Base-by-base conservation (phyloP, 768 basidiomycete genomes). In the Terana coerulea region DNA sequence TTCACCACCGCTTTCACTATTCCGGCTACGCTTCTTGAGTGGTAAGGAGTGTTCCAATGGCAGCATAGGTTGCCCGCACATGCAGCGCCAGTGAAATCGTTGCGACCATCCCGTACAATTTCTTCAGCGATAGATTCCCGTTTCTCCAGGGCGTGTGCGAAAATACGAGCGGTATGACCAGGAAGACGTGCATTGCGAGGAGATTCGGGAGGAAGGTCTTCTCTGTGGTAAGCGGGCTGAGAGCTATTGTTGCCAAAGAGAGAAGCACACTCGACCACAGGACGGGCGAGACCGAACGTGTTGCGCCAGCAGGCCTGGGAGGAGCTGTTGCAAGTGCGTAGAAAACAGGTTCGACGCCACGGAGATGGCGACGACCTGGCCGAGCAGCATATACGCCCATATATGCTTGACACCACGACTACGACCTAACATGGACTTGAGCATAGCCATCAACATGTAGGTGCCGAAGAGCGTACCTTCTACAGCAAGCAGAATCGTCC, bases 371-470 rank as follows among this genome's bases (percentile, higher is more conserved):
- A 89, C 84, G 19, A 87, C 58, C 64, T 88, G 84, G 5, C 84
- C 86, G 8, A 89, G 72, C 30, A 88, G 68, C 81, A 87, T 84
- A 66, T 84, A 87, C 1, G 79, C 82, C 81, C 81, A 84, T 0
- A 78, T 43, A 53, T 77, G 69, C 56, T 72, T 75, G 52, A 86
- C 69, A 14, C 66, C 49, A 36, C 70, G 59, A 19, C 68, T 63
- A 33, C 67, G 61, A 0, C 76, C 78, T 72, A 47, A 15, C 41
- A 8, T 17, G 15, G 9, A 35, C 3, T 28, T 30, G 26, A 29
- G 26, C 12, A 10, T 4, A 3, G 2, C 26, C 1, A 12, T 12
- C 5, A 5, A 6, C n/a, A 26, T 29, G 3, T 3, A 15, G 12
- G 24, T 9, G 36, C 5, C 22, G 19, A 5, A 17, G n/a, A n/a